Percentiles rank a stretch among this genome's conserved stretches.
These are phyloP conservation scores for Kuraishia piskuri DNA, from an alignment of 805 yeast species.

Conservation along the genomic window DNA sequence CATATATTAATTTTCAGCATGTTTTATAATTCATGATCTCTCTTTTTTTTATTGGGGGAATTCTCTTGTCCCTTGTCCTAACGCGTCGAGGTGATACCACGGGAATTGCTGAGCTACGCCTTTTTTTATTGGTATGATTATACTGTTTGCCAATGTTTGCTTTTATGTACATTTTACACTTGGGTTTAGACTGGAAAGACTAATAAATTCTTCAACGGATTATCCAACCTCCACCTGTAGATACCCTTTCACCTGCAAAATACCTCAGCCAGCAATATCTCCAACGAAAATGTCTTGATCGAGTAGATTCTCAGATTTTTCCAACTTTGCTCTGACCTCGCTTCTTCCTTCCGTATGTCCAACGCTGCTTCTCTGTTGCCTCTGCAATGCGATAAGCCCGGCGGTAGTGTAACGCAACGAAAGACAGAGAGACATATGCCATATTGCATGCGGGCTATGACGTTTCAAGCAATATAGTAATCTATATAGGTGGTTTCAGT, in stretches of 20 bases:
- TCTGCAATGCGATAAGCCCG: neutral
- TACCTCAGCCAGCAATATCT: too few species aligned
- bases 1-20: slow-evolving; percentile 3
- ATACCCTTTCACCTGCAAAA: too few species aligned
- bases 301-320: too few species aligned
- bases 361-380: neutral
- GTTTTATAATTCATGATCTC: neutral
- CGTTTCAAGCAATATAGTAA: neutral
- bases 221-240: neutral
- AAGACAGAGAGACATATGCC: neutral
- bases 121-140: neutral
- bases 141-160: neutral
- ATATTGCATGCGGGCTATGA: neutral
- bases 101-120: neutral
- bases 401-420: neutral
- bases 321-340: too few species aligned
- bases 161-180: neutral
- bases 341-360: too few species aligned
- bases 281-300: too few species aligned
- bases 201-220: slow-evolving; percentile 9
- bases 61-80: neutral
- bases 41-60: neutral
- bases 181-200: slow-evolving; percentile 1
- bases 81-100: neutral
- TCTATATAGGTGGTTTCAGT: neutral